Base-by-base conservation (phyloP, 768 basidiomycete genomes). In the Phanerochaete sordida region DNA sequence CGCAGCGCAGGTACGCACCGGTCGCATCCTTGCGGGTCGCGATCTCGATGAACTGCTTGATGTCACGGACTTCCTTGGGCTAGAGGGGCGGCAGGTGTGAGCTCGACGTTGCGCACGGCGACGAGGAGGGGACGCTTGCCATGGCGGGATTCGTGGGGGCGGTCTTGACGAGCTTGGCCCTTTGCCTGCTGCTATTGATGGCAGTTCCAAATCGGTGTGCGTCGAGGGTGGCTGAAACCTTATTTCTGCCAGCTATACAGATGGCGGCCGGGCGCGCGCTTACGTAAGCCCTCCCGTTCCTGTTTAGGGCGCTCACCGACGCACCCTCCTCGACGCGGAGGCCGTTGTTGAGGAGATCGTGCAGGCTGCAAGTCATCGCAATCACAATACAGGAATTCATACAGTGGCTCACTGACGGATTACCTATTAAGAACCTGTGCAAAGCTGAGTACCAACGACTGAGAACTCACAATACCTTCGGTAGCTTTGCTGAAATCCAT, bases 1-100 rank as follows among this genome's bases (percentile, higher is more conserved):
- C 26, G 19, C 7, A 43, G 39, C 5, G 39, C 39, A 35, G 33
- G 45, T 39, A 88, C 95, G 76, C 72, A 97, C 96, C 87, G 62
- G 85, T 86, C 66, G 97, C 97, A 85, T 97, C 96, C 85, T 94
- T 96, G 80, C 96, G 87, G 81, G 88, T 87, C 58, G 95, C 89
- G 75, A 96, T 93, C 80, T 94, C 90, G 76, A 98, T 91, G 82
- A 98, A 98, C 77, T 92, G 83, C 82, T 98, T 99, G 84, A 98
- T 98, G 78, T 98, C 95, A 69, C 84, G 83, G 81, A 99, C 88
- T 86, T 98, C 92, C 81, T 97, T 95, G 62, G 96, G 95, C 96
- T 98, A 70, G 24, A 53, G 19, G 11, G 24, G 31, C 21, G 26
- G 27, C n/a, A 24, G 12, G 23, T 27, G 30, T 57, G 19, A 57